Evolutionary conservation across 2,329 filamentous ascomycete species (phyloP).

Genomic region (Pseudopithomyces chartarum): DNA sequence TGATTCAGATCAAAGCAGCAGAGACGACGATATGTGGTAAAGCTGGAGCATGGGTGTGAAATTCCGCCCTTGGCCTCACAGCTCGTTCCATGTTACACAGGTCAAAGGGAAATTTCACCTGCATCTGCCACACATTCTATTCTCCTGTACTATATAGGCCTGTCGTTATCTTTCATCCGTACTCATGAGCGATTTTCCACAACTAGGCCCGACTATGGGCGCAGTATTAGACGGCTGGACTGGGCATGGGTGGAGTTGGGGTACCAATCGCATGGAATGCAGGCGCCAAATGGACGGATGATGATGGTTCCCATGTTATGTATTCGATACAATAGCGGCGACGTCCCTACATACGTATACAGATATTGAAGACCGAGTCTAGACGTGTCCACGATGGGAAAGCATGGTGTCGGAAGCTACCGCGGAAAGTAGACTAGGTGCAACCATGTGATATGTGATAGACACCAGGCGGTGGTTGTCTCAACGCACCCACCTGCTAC

Average conservation of each 20-base stretch:
- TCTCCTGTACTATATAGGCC: slow-evolving; percentile 7
- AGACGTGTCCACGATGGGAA: too few species aligned
- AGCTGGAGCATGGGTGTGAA: slow-evolving; percentile 1
- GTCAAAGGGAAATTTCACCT: slow-evolving; percentile 5
- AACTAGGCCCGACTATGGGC: neutral
- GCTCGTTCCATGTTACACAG: neutral
- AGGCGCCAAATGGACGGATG: neutral
- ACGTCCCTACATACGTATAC: slow-evolving; percentile 7
- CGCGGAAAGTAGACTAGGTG: too few species aligned
- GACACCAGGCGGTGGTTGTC: too few species aligned
- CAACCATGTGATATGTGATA: too few species aligned
- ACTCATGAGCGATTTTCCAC: slow-evolving; percentile 1
- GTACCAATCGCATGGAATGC: neutral
- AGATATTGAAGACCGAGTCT: neutral
- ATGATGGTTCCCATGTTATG: neutral
- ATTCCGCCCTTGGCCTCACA: neutral
- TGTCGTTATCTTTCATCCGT: neutral
- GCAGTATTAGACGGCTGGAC: slow-evolving; percentile 1
- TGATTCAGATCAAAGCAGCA: slow-evolving; percentile 34
- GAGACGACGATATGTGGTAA: slow-evolving; percentile 48
- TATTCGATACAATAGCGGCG: neutral
- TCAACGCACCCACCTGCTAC: too few species aligned
- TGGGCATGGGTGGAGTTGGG: neutral
- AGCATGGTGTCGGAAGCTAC: too few species aligned
- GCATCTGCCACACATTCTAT: neutral